Evolutionary conservation across 306 rosid genomes (phyloP).

Genomic region (Pterocarpus macrocarpus): DNA sequence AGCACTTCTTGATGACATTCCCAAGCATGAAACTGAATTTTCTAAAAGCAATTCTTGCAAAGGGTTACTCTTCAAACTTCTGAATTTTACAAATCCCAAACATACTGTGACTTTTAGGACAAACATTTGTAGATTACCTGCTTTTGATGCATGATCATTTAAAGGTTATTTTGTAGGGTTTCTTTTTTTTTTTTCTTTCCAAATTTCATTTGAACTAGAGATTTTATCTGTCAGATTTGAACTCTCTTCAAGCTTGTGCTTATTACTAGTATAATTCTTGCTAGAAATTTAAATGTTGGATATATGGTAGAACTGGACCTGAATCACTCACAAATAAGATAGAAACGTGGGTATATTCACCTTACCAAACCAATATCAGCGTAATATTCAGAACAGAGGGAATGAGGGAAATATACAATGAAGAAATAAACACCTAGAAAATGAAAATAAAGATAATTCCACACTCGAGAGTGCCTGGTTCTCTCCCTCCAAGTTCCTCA

Average conservation of each 20-base stretch:
- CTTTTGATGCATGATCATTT: background rate
- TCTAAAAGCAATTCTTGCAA: background rate
- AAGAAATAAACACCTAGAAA: background rate
- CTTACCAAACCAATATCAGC: background rate
- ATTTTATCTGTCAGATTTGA: background rate
- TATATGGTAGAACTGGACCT: background rate
- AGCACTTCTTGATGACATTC: background rate
- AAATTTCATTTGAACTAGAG: background rate
- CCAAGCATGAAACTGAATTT: slow-evolving; percentile 1
- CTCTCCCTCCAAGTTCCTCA: background rate
- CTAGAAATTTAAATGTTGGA: too few relatives aligned
- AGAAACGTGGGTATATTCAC: background rate
- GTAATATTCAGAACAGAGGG: background rate
- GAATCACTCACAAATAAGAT: background rate
- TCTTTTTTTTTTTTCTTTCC: background rate
- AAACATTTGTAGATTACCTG: slow-evolving; percentile 9
- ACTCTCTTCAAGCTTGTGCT: background rate
- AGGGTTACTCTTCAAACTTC: background rate
- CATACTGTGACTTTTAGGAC: background rate
- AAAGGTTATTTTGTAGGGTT: background rate
- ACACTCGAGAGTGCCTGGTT: background rate
- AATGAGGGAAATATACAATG: background rate
- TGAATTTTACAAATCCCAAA: background rate
- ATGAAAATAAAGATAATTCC: background rate
- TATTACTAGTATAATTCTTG: too few relatives aligned